phyloP scores from a whole-genome alignment of 805 yeast genomes.

The Brettanomyces custersianus region DNA sequence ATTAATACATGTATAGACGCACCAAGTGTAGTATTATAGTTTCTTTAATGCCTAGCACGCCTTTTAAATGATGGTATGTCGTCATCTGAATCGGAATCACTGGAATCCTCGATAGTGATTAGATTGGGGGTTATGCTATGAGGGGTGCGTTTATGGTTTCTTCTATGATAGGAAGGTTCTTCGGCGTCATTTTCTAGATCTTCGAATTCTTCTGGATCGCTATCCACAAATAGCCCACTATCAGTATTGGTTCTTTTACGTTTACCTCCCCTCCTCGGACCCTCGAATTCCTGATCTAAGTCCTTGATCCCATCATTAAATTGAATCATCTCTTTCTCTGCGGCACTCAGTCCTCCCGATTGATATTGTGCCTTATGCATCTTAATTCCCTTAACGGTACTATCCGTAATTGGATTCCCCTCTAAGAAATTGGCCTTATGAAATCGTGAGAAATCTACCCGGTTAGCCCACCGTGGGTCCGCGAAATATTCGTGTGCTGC shows the following conservation, averaged over 20 bases:
- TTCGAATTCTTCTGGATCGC: constrained; percentile 1
- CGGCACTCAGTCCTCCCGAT: constrained; percentile 6
- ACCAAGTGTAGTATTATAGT: background rate
- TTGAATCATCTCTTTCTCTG: constrained; percentile 1
- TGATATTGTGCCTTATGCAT: constrained; percentile 10
- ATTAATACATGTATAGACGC: constrained; percentile 1
- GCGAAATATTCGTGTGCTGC: constrained; percentile 1
- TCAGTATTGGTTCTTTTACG: background rate
- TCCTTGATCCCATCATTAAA: constrained; percentile 4
- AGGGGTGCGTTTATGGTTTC: too few relatives aligned
- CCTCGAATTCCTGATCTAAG: constrained; percentile 5
- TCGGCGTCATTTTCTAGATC: constrained; percentile 6
- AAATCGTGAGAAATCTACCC: constrained; percentile 13
- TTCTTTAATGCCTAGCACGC: constrained; percentile 5
- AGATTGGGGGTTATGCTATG: too few relatives aligned
- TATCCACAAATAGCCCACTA: background rate
- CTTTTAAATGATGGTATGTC: constrained; percentile 22
- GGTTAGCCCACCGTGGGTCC: constrained; percentile 11
- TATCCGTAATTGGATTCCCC: constrained; percentile 13
- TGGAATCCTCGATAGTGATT: too few relatives aligned
- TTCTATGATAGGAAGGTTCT: too few relatives aligned
- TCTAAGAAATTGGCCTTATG: constrained; percentile 6
- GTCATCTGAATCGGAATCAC: constrained; percentile 23
- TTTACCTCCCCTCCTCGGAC: too few relatives aligned
- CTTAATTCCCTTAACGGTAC: constrained; percentile 12